A percentile compares a stretch with the other conserved stretches of the same genome.
phyloP scores from a whole-genome alignment of 352 stramenopile genomes.

The Pythium guiyangense region DNA sequence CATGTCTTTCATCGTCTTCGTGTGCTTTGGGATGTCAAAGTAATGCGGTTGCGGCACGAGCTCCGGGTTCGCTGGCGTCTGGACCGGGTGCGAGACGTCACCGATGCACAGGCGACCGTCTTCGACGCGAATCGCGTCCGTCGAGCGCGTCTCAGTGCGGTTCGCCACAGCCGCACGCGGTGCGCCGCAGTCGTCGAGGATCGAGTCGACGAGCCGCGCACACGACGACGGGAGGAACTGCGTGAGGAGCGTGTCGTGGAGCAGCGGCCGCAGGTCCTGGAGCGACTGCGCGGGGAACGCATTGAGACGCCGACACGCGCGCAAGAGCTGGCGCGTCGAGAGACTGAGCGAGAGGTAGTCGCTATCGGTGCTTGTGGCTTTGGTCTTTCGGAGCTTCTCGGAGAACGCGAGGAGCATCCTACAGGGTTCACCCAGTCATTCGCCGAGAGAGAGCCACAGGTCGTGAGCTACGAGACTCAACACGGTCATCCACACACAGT shows the following conservation, averaged over 20 bases:
- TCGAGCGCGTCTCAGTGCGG: neutral
- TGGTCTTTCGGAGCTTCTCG: conserved; percentile 39
- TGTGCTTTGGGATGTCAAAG: conserved; percentile 90
- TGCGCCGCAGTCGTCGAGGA: conserved; percentile 44
- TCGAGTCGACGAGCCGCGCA: conserved; percentile 36
- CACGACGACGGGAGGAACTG: conserved; percentile 67
- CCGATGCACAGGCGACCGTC: conserved; percentile 50
- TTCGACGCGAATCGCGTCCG: conserved; percentile 39
- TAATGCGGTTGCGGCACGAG: conserved; percentile 87
- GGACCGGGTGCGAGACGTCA: conserved; percentile 52
- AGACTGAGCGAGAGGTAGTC: conserved; percentile 53
- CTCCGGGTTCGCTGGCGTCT: conserved; percentile 47
- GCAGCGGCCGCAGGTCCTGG: conserved; percentile 47
- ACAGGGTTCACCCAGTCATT: neutral
- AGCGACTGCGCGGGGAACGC: conserved; percentile 64
- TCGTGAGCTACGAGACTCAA: neutral
- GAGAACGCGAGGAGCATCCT: conserved; percentile 56
- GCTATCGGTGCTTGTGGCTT: conserved; percentile 33
- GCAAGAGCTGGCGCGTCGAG: conserved; percentile 63
- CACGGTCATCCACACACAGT: neutral
- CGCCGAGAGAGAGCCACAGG: neutral
- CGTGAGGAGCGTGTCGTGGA: conserved; percentile 78
- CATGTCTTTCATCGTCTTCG: conserved; percentile 82
- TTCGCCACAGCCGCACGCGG: conserved; percentile 10
- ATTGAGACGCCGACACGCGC: conserved; percentile 56